Conservation (phyloP, 179 eudicot genomes). For the Sideroxylon spinosum region DNA sequence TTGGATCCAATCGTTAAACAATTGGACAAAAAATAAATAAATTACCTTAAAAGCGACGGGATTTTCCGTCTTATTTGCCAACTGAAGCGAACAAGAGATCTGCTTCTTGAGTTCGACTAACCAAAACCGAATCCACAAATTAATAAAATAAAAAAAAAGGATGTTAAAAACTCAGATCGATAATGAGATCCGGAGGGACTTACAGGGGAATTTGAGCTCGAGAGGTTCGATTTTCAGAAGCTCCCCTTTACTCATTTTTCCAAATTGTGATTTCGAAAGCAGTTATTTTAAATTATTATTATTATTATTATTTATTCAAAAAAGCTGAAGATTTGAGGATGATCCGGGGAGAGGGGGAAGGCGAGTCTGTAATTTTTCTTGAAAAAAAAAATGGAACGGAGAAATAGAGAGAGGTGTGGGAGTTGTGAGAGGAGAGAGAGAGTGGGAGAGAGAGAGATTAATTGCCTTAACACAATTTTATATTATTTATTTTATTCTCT, state of each 20-base stretch:
- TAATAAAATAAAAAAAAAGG: too few relatives aligned
- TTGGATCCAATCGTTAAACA: neutral
- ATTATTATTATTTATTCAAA: too few relatives aligned
- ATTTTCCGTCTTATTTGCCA: constrained; percentile 52
- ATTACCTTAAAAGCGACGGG: constrained; percentile 74
- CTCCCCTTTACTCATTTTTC: constrained; percentile 59
- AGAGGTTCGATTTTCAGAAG: constrained; percentile 59
- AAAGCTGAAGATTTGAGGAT: too few relatives aligned
- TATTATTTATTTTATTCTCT: too few relatives aligned
- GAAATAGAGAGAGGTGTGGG: too few relatives aligned
- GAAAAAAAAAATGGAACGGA: too few relatives aligned
- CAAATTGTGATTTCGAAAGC: neutral
- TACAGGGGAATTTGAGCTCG: constrained; percentile 55
- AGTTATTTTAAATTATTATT: too few relatives aligned
- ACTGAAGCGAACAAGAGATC: constrained; percentile 56
- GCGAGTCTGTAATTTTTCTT: too few relatives aligned
- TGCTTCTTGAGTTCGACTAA: constrained; percentile 73
- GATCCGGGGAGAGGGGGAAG: too few relatives aligned
- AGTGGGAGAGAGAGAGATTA: too few relatives aligned
- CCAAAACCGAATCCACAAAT: neutral
- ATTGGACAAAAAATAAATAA: neutral
- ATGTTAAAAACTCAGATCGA: neutral
- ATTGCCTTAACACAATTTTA: too few relatives aligned
- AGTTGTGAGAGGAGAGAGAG: too few relatives aligned
- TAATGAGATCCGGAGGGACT: constrained; percentile 7